Base-by-base conservation (phyloP, 768 basidiomycete species). In the Lentinus brumalis region DNA sequence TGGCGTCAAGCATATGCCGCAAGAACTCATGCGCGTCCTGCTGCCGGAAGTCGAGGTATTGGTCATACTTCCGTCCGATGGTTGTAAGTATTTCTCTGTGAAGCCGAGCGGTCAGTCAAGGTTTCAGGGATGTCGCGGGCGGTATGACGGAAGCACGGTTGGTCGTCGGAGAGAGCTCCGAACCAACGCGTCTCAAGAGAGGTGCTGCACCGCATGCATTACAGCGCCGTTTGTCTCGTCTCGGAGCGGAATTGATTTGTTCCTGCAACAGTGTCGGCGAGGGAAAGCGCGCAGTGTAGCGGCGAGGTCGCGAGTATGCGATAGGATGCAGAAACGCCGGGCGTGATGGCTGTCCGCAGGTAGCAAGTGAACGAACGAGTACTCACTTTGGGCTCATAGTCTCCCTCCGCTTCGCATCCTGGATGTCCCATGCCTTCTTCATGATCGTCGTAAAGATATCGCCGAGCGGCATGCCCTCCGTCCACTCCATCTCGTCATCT, bases 21-120 rank as follows among this genome's bases (percentile, higher is more conserved):
- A 98, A 75, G 63, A 96, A 89, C 76, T 98, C 96, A 72, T 97
- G 96, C 26, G 95, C 93, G 70, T 98, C 96, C 73, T 97, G 96
- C 73, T 98, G 96, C 8, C 91, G 86, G 72, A 95, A 96, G 69
- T 96, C 95, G 47, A 92, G 85, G 68, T 97, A 98, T 69, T 98
- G 95, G 65, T 94, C 93, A 71, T 96, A 91, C 75, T 96, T 97
- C 66, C 80, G 78, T 3, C 94, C 91, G 15, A 97, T 77, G 11
- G 83, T 80, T 31, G 79, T 71, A 16, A 96, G 75, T 42, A 96
- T 69, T 7, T 81, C 79, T 68, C 91, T 91, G 67, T 3, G 18
- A 12, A 46, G 51, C 26, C 47, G 18, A 56, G 26, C 38, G 16
- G 57, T 39, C 41, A 44, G 39, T 9, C 31, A 1, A 2, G 21